phyloP scores from a whole-genome alignment of 768 basidiomycete species.

The Tulasnella sp. region DNA sequence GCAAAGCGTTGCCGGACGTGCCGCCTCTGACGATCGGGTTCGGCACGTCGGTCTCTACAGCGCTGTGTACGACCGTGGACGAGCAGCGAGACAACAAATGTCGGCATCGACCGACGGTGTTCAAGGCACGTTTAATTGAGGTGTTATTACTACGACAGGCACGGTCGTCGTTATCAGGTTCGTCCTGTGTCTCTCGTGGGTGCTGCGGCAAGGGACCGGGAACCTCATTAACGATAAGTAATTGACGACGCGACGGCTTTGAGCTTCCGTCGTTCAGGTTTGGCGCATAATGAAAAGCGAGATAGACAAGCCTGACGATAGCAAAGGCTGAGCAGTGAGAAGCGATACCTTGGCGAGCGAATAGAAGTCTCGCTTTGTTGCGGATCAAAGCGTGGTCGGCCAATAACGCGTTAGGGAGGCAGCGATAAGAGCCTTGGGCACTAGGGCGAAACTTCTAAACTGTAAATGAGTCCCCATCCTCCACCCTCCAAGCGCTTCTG shows the following conservation, averaged over 20 bases:
- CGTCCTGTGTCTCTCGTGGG: no score
- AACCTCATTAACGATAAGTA: background rate
- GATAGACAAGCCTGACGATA: background rate
- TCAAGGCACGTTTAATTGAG: background rate
- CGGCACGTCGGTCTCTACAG: background rate
- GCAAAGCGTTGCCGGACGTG: background rate
- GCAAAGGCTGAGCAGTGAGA: background rate
- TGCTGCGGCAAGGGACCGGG: background rate
- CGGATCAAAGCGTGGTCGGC: background rate
- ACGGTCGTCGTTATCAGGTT: background rate
- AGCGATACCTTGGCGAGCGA: background rate
- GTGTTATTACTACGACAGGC: background rate
- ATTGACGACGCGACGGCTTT: background rate
- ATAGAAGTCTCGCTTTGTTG: background rate
- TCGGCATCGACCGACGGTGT: slow-evolving; percentile 6
- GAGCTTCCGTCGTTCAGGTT: slow-evolving; percentile 21
- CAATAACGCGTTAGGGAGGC: background rate
- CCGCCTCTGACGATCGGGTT: background rate
- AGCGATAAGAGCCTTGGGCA: background rate
- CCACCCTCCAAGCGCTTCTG: background rate
- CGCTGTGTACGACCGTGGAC: background rate
- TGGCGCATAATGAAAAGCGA: background rate
- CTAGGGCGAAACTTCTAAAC: background rate
- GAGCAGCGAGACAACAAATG: background rate
- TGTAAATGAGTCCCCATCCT: background rate